Evolutionary conservation across 1,284 basidiomycete species (phyloP).

Genomic region (Anthracocystis panici-leucophaei): DNA sequence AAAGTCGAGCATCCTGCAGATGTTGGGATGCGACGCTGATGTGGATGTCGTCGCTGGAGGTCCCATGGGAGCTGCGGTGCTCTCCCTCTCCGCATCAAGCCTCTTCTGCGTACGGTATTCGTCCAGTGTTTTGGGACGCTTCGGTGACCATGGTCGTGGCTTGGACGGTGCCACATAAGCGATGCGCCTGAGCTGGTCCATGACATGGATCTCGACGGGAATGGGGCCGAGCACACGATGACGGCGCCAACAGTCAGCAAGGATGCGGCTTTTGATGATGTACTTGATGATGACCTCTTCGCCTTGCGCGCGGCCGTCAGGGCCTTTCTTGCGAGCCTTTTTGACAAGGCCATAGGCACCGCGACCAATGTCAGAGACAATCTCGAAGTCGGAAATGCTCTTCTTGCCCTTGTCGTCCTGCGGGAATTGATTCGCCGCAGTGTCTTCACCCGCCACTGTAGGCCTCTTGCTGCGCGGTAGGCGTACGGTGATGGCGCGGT

Average conservation of each 20-base stretch:
- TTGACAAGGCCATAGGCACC: slow-evolving; percentile 98
- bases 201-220: slow-evolving; percentile 98
- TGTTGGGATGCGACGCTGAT: slow-evolving; percentile 78
- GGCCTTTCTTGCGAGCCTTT: slow-evolving; percentile 81
- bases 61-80: not conserved
- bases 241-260: slow-evolving; percentile 97
- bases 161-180: slow-evolving; percentile 67
- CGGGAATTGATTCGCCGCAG: slow-evolving; percentile 14
- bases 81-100: slow-evolving; percentile 23
- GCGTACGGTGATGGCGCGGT: slow-evolving; percentile 29
- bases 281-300: slow-evolving; percentile 90
- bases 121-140: slow-evolving; percentile 38
- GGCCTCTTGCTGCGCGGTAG: slow-evolving; percentile 48
- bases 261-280: slow-evolving; percentile 96
- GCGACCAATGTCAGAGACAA: slow-evolving; percentile 73
- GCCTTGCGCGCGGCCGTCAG: slow-evolving; percentile 74
- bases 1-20: slow-evolving; percentile 93
- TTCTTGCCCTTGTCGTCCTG: slow-evolving; percentile 28
- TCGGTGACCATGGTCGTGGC: slow-evolving; percentile 53
- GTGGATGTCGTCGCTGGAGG: slow-evolving; percentile 2
- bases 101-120: slow-evolving; percentile 37
- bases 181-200: slow-evolving; percentile 84
- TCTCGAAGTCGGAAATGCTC: slow-evolving; percentile 61
- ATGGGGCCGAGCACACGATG: slow-evolving; percentile 95
- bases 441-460: slow-evolving; percentile 22